Percentiles rank a stretch among this genome's conserved stretches.
Evolutionary conservation across 2,329 filamentous ascomycete genomes (phyloP).

Genomic region (Penicillium sp.): DNA sequence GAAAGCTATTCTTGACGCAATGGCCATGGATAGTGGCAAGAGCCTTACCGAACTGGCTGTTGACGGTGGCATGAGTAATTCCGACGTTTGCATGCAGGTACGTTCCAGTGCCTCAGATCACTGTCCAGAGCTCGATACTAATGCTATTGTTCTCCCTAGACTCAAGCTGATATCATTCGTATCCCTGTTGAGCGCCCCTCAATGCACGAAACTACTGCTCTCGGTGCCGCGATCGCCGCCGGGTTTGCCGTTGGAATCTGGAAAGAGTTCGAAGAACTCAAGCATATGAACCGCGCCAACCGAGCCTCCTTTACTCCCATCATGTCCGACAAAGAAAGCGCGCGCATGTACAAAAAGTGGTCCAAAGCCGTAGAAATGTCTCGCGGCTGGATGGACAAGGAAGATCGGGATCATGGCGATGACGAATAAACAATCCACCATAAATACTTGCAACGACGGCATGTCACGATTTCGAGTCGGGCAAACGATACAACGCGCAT

Average conservation of each 20-base stretch:
- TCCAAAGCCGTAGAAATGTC: conserved; percentile 75
- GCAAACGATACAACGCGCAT: background rate
- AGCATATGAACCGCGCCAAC: conserved; percentile 66
- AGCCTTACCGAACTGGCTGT: conserved; percentile 72
- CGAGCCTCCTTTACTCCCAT: conserved; percentile 67
- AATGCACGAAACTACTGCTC: conserved; percentile 87
- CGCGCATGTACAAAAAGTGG: conserved; percentile 66
- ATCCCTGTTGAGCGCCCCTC: conserved; percentile 78
- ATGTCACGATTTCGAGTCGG: no score
- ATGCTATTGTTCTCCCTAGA: conserved; percentile 33
- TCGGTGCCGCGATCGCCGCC: conserved; percentile 84
- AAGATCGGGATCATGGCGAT: conserved; percentile 26
- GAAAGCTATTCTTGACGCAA: conserved; percentile 84
- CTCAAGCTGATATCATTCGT: conserved; percentile 78
- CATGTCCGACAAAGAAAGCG: conserved; percentile 56
- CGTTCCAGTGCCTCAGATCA: conserved; percentile 32
- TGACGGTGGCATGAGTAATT: conserved; percentile 86
- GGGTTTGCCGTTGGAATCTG: conserved; percentile 77
- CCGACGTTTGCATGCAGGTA: conserved; percentile 80
- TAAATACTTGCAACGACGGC: conserved; percentile 6
- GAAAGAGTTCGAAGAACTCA: conserved; percentile 69
- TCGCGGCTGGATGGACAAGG: conserved; percentile 58
- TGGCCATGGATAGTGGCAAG: conserved; percentile 80
- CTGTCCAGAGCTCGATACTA: conserved; percentile 43
- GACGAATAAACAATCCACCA: conserved; percentile 19